Conservation (phyloP, 371 early-diverging fungal species). For the Mortierella sp. region DNA sequence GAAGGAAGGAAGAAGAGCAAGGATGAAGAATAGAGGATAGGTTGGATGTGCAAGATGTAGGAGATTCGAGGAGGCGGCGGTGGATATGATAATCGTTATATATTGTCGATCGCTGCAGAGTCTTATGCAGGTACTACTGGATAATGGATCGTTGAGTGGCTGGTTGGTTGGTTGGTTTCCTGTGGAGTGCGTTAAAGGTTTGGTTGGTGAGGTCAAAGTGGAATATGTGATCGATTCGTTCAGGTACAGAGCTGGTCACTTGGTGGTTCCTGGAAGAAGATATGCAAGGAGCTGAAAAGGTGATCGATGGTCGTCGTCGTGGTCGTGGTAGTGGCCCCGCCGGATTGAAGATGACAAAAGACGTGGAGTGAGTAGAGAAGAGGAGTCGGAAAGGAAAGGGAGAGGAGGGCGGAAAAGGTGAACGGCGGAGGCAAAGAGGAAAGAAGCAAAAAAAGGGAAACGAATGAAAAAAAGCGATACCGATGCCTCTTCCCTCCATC, state of each 20-base stretch:
- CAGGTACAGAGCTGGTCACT: neutral
- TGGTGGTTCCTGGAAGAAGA: neutral
- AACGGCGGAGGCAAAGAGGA: constrained; percentile 6
- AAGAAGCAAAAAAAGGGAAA: neutral
- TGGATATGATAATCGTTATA: too few species aligned
- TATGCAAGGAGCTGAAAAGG: neutral
- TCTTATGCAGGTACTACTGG: neutral
- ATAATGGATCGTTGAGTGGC: neutral
- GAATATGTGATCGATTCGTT: neutral
- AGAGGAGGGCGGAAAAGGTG: neutral
- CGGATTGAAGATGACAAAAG: neutral
- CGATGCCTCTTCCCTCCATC: neutral
- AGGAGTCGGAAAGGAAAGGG: neutral
- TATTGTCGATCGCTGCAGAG: too few species aligned
- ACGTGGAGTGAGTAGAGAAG: neutral
- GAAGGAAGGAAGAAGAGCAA: neutral
- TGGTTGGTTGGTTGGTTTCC: too few species aligned
- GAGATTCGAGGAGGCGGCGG: too few species aligned
- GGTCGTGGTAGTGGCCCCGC: neutral
- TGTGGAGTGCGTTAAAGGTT: too few species aligned
- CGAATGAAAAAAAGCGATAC: neutral
- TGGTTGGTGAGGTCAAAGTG: neutral
- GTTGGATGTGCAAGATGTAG: too few species aligned
- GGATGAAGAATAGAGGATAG: too few species aligned
- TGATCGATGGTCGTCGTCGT: neutral